Evolutionary conservation across 2,329 filamentous ascomycete species (phyloP), one percentile per base, ranked within the genome.

Genomic region (Colletotrichum horii): DNA sequence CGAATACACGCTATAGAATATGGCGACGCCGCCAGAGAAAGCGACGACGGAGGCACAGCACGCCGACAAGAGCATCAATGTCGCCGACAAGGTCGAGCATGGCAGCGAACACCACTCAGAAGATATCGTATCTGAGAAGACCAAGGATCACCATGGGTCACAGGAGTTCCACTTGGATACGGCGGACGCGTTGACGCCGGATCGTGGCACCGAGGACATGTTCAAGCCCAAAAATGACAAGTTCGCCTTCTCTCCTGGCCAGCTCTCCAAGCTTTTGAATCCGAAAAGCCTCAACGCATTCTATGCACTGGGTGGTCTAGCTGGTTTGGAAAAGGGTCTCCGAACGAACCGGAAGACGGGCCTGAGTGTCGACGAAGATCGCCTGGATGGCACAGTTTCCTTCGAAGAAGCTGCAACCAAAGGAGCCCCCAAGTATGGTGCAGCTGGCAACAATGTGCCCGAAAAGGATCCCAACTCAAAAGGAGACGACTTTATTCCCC

Each of bases 261-360:
- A 94, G 79, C 85, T 95, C 79, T 92, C 91, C 77, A 96, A 96
- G 84, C 85, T 97, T 8, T 87, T 96, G 67, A 96, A 96, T 78
- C 94, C 95, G 1, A 97, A 97, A 84, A 96, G 90, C 79, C 87
- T 94, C 76, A 88, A 91, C 30, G 94, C 94, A 6, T 95, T 96
- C 77, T 92, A 94, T 79, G 94, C 94, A 8, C 84, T 97, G 4
- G 95, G 95, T 70, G 95, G 95, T 65, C 82, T 96, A 8, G 86
- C 85, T 11, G 95, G 95, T 3, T 82, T 97, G 24, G 94, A 95
- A 80, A 95, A 93, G 80, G 95, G 95, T 1, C 82, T 97, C 12
- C 88, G 92, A 73, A 93, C 94, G 2, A 87, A 95, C 80, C 84
- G 91, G 52, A 88, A 87, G 60, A 86, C 90, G 69, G 95, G 95